Conservation (phyloP, 352 stramenopile species). For the Pythium aristosporum region DNA sequence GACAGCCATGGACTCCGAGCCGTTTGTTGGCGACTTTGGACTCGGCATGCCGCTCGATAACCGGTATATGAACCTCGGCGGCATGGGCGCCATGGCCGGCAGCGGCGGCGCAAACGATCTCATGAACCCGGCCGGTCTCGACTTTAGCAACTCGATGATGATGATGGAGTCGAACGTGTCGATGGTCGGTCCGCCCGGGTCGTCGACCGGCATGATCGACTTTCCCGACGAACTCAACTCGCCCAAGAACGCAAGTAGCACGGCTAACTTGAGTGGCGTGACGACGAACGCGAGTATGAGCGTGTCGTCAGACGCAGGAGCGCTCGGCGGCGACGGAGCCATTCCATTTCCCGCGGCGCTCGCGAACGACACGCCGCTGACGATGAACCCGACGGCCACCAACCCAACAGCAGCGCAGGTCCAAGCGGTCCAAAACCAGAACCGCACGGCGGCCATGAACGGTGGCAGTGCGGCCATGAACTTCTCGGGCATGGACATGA, state of each 20-base stretch:
- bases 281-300: constrained; percentile 26
- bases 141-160: constrained; percentile 73
- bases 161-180: constrained; percentile 43
- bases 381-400: constrained; percentile 14
- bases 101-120: constrained; percentile 28
- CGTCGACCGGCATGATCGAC: constrained; percentile 68
- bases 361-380: constrained; percentile 53
- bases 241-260: constrained; percentile 33
- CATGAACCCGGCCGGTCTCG: constrained; percentile 37
- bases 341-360: constrained; percentile 80
- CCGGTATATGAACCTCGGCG: constrained; percentile 78
- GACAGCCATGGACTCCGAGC: constrained; percentile 66
- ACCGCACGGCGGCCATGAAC: constrained; percentile 16
- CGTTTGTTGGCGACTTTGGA: constrained; percentile 75
- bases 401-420: background rate
- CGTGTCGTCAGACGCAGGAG: constrained; percentile 31
- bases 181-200: constrained; percentile 25
- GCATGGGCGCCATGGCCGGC: constrained; percentile 33
- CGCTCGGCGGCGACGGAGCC: constrained; percentile 33
- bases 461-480: constrained; percentile 13
- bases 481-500: constrained; percentile 25
- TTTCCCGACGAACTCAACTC: constrained; percentile 88
- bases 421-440: constrained; percentile 5
- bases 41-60: constrained; percentile 68
- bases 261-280: constrained; percentile 1